These are phyloP conservation scores for Saposhnikovia divaricata DNA, from an alignment of 129 eudicot species.

Conservation along the genomic window DNA sequence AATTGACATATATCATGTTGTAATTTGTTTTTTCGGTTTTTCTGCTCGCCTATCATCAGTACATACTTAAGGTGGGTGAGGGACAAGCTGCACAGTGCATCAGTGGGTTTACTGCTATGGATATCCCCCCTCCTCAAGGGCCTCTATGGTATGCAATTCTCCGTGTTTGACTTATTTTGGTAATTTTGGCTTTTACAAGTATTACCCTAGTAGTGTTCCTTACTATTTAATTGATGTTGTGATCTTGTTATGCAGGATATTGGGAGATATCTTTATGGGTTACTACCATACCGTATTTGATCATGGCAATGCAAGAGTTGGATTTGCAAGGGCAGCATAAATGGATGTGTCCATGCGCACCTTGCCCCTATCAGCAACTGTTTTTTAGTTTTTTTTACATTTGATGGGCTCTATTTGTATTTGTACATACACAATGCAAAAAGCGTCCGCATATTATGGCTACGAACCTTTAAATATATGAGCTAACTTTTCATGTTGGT, in stretches of 20 bases:
- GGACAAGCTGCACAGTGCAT: slow-evolving; percentile 78
- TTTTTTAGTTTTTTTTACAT: not conserved
- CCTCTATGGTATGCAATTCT: slow-evolving; percentile 63
- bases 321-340: slow-evolving; percentile 71
- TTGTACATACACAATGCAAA: not conserved
- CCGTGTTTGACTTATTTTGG: not conserved
- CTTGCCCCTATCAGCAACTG: not conserved
- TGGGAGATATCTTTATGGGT: slow-evolving; percentile 93
- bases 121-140: slow-evolving; percentile 80
- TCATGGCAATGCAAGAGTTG: slow-evolving; percentile 53
- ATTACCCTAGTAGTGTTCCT: not conserved
- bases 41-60: slow-evolving; percentile 31
- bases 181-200: not conserved
- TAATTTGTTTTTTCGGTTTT: not conserved
- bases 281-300: slow-evolving; percentile 79
- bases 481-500: not conserved
- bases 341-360: not conserved
- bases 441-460: not conserved
- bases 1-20: not conserved
- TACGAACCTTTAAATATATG: not conserved
- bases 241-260: slow-evolving; percentile 41
- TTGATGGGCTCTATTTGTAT: not conserved
- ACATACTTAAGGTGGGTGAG: slow-evolving; percentile 75
- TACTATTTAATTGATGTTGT: not conserved
- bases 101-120: slow-evolving; percentile 77